Evolutionary conservation across 352 stramenopile genomes (phyloP).

Genomic region (Globisporangium cederbergense): DNA sequence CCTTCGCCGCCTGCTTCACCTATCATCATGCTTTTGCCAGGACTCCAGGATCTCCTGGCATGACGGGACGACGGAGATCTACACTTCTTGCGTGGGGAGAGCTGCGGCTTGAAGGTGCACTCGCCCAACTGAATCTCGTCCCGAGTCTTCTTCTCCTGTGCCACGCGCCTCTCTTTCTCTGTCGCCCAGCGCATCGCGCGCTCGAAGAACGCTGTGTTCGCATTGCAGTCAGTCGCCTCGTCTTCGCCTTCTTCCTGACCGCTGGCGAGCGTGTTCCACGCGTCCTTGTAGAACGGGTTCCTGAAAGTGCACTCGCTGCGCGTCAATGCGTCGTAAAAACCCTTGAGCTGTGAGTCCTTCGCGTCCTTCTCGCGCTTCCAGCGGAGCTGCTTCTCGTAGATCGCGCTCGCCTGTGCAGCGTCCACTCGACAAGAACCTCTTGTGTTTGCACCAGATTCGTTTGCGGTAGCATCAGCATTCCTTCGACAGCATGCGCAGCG

Average conservation of each 20-base stretch:
- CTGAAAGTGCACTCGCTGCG: slow-evolving; percentile 48
- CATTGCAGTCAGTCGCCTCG: not conserved
- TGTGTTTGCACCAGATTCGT: not conserved
- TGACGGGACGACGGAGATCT: not conserved
- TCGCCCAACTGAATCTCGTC: slow-evolving; percentile 39
- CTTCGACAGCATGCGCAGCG: slow-evolving; percentile 28
- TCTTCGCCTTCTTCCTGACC: not conserved
- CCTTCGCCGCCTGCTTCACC: not conserved
- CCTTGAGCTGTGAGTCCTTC: slow-evolving; percentile 27
- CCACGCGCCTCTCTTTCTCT: slow-evolving; percentile 32
- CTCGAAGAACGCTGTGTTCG: slow-evolving; percentile 46
- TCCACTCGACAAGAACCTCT: slow-evolving; percentile 18
- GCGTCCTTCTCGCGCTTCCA: slow-evolving; percentile 57
- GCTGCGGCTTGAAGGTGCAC: slow-evolving; percentile 54
- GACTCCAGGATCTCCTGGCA: slow-evolving; percentile 4
- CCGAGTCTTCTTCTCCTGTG: slow-evolving; percentile 31
- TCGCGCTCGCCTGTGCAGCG: slow-evolving; percentile 27
- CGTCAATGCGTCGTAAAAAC: slow-evolving; percentile 31
- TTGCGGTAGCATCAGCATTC: not conserved
- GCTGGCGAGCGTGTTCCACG: slow-evolving; percentile 24
- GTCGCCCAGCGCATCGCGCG: slow-evolving; percentile 40
- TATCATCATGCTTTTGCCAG: not conserved
- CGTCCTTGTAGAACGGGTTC: slow-evolving; percentile 51
- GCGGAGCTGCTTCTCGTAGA: slow-evolving; percentile 56
- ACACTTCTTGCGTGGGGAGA: slow-evolving; percentile 10